A percentile compares a stretch with the other conserved stretches of the same genome.
Conservation (phyloP, 2,329 filamentous ascomycete species). For the Cercospora citrullina region DNA sequence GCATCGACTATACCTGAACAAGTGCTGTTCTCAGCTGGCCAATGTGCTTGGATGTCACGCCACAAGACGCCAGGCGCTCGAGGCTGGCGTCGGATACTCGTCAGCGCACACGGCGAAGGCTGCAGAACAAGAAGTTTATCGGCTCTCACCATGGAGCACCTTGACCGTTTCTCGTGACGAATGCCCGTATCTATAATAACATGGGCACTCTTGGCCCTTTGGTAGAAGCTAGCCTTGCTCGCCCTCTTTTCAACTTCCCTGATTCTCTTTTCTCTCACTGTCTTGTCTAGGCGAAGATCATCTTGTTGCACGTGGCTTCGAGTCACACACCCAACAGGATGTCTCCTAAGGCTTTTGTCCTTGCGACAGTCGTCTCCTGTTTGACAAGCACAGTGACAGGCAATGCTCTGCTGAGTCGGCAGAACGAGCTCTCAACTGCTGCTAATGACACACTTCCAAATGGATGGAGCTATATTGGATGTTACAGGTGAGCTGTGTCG, state of each 20-base stretch:
- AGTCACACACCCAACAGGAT: neutral
- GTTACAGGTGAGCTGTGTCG: conserved; percentile 24
- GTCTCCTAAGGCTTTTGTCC: neutral
- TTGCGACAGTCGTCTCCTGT: neutral
- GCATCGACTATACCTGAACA: conserved; percentile 6
- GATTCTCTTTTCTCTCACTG: neutral
- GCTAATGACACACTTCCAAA: conserved; percentile 23
- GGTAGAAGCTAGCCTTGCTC: neutral
- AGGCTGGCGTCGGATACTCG: neutral
- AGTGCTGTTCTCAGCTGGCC: conserved; percentile 3
- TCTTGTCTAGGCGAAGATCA: neutral
- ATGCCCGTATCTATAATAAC: neutral
- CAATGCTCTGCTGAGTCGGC: conserved; percentile 1
- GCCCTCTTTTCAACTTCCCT: neutral
- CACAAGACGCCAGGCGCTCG: conserved; percentile 2
- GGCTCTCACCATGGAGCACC: neutral
- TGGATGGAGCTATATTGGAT: conserved; percentile 30
- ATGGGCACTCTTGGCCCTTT: neutral
- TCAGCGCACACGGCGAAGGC: conserved; percentile 2
- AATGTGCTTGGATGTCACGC: conserved; percentile 4
- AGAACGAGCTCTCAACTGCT: conserved; percentile 17
- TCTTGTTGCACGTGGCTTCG: neutral
- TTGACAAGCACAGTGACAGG: neutral
- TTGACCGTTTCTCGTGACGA: neutral
- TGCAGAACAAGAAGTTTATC: conserved; percentile 1